A percentile compares a stretch with the other conserved stretches of the same genome.
These are phyloP conservation scores for Stereum hirsutum DNA, from an alignment of 1,284 basidiomycete genomes.

Conservation along the genomic window DNA sequence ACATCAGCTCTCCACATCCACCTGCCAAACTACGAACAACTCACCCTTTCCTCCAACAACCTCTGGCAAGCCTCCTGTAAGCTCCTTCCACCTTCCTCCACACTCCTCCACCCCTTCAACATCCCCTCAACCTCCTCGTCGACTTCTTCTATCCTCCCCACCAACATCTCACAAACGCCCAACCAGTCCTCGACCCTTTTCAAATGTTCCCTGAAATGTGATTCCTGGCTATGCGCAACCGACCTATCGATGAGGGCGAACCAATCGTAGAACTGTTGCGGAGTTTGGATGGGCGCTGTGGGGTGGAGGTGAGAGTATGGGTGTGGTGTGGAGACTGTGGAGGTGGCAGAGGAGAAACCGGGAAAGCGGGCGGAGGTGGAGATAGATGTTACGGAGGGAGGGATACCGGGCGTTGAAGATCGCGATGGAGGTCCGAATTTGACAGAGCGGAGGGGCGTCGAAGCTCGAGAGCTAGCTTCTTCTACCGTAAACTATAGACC, in stretches of 20 bases:
- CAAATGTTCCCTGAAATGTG: slow-evolving; percentile 80
- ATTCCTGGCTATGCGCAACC: slow-evolving; percentile 86
- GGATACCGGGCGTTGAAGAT: slow-evolving; percentile 29
- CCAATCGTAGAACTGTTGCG: slow-evolving; percentile 94
- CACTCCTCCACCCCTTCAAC: slow-evolving; percentile 74
- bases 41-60: slow-evolving; percentile 77
- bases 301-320: slow-evolving; percentile 34
- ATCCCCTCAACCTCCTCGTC: slow-evolving; percentile 72
- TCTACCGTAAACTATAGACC: slow-evolving; percentile 7
- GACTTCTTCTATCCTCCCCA: slow-evolving; percentile 62
- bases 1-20: too few species aligned
- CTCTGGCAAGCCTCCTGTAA: slow-evolving; percentile 71
- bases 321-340: slow-evolving; percentile 24
- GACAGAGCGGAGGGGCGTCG: slow-evolving; percentile 8
- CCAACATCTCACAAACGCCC: slow-evolving; percentile 63
- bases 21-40: slow-evolving; percentile 19
- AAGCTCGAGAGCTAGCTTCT: neutral
- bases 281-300: slow-evolving; percentile 68
- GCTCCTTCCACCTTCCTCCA: slow-evolving; percentile 82
- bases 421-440: slow-evolving; percentile 30
- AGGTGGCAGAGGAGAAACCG: slow-evolving; percentile 21
- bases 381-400: slow-evolving; percentile 13
- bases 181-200: slow-evolving; percentile 66
- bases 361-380: slow-evolving; percentile 17
- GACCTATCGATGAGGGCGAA: slow-evolving; percentile 80